Evolutionary conservation across 2,329 filamentous ascomycete genomes (phyloP), one percentile per base, ranked within the genome.

Genomic region (Microcyclosporella mali): DNA sequence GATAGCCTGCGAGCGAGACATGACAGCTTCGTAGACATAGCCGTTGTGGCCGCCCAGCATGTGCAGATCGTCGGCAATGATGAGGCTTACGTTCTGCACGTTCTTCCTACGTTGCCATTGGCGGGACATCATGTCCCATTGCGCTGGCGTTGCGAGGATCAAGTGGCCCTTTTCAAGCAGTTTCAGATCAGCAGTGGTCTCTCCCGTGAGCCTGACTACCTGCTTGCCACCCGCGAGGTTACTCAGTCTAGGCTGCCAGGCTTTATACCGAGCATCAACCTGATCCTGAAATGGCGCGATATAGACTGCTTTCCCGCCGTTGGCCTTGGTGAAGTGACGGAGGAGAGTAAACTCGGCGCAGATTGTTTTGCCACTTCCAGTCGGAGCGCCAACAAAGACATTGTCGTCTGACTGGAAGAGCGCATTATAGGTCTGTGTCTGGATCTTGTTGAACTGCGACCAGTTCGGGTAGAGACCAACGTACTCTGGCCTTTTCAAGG

Each of bases 1-100:
- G 62, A 98, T 95, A 51, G 92, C 92, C 63, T 95, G 88, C 85
- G 97, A 95, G 40, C 92, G 84, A 49, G 92, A 95, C n/a, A 98
- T 86, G 40, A 98, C 82, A 40, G 92, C 85, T 70, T 98, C 92
- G 66, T 98, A 98, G 21, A 94, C 77, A 62, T 90, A 94, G 21
- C 92, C 94, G 50, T 80, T 77, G 39, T 83, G 79, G 11, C 88
- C 89, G 46, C 90, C 92, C 21, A 98, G 74, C 71, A 97, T 82
- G 62, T 98, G 92, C 41, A 98, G 73, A 62, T 97, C 90, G 63
- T 98, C 94, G 1, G 90, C 89, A 53, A 98, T 89, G 63, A 98
- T 88, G 1, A 98, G 73, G 56, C 88, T 81, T 15, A 97, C 85
- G 3, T 81, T 84, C 61, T 95, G 88, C 1, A 98, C 82, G 55